A percentile compares a stretch with the other conserved stretches of the same genome.
Conservation (phyloP, 1,139 yeast species). For the Hanseniaspora gamundiae region DNA sequence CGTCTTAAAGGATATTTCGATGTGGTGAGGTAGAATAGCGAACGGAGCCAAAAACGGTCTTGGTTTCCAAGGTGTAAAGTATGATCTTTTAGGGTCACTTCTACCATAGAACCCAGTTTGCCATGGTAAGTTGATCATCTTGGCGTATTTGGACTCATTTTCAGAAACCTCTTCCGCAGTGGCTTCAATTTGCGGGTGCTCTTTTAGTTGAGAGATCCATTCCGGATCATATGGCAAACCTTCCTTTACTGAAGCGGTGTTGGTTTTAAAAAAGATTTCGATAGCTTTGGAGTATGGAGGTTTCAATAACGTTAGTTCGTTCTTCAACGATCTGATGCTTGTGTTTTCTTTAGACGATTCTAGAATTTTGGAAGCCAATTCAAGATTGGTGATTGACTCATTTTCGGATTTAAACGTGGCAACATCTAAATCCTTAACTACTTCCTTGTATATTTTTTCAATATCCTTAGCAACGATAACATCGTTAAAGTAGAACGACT, state of each 20-base stretch:
- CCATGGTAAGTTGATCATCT: slow-evolving; percentile 51
- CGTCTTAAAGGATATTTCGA: slow-evolving; percentile 79
- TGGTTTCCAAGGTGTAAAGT: slow-evolving; percentile 94
- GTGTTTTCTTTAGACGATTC: slow-evolving; percentile 12
- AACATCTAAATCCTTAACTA: slow-evolving; percentile 1
- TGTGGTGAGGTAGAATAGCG: slow-evolving; percentile 82
- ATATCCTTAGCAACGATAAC: neutral
- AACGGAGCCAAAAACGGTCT: slow-evolving; percentile 89
- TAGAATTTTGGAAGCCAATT: slow-evolving; percentile 11
- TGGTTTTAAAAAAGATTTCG: slow-evolving; percentile 12
- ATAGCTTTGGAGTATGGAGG: slow-evolving; percentile 5
- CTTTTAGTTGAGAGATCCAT: slow-evolving; percentile 44
- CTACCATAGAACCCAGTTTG: slow-evolving; percentile 66
- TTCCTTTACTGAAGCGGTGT: slow-evolving; percentile 17
- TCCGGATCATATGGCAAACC: slow-evolving; percentile 37
- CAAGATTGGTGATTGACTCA: slow-evolving; percentile 10
- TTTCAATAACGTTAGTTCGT: slow-evolving; percentile 4
- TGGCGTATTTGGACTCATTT: slow-evolving; percentile 37
- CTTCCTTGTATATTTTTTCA: neutral
- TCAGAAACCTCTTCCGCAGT: slow-evolving; percentile 42
- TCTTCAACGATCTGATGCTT: slow-evolving; percentile 5
- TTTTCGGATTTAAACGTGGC: slow-evolving; percentile 5
- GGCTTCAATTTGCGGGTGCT: slow-evolving; percentile 30
- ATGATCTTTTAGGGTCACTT: slow-evolving; percentile 60
- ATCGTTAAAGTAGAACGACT: slow-evolving; percentile 2